Base-by-base conservation (phyloP, 345 rosid species). In the Isatis tinctoria region DNA sequence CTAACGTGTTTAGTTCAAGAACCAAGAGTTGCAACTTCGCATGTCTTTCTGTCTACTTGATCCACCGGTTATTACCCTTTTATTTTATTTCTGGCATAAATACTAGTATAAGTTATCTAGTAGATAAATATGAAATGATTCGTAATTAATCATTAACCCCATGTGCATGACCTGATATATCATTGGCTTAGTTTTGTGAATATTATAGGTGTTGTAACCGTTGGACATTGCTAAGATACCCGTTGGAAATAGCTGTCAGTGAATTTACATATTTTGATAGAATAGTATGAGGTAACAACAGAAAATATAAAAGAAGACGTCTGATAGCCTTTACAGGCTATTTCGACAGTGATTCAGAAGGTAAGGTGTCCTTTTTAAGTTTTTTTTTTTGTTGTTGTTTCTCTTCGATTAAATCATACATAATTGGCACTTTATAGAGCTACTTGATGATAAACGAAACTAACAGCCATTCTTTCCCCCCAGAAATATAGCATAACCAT, bases 231-330 rank as follows among this genome's bases (percentile, higher is more conserved):
- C 62, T 67, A 68, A 60, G 40, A 51, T 51, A 40, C 64, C 41
- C 58, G 74, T 76, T 76, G 70, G 80, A 76, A 76, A 63, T 65
- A 70, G 80, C 75, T 70, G 72, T 76, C 75, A 70, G 65, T n/a
- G 54, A 18, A 62, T 63, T 41, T 32, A 63, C 47, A 76, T 75
- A 63, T 11, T 68, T 49, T 40, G 17, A 66, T 40, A 67, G 39
- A 7, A 17, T 47, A 48, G 18, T n/a, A 67, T n/a, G 49, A 39
- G 30, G 28, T 58, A 16, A 17, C 52, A 49, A 17, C 51, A 48
- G 1, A 24, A 32, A 8, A 28, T 16, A 52, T 22, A 28, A 66
- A 74, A 24, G 33, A 56, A 66, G 39, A 16, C 56, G 4, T 69
- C 10, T 52, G 48, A 41, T 69, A 70, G 71, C 60, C 75, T 76